These are phyloP conservation scores for Lecanosticta acicola DNA, from an alignment of 2,329 filamentous ascomycete species.

Conservation along the genomic window DNA sequence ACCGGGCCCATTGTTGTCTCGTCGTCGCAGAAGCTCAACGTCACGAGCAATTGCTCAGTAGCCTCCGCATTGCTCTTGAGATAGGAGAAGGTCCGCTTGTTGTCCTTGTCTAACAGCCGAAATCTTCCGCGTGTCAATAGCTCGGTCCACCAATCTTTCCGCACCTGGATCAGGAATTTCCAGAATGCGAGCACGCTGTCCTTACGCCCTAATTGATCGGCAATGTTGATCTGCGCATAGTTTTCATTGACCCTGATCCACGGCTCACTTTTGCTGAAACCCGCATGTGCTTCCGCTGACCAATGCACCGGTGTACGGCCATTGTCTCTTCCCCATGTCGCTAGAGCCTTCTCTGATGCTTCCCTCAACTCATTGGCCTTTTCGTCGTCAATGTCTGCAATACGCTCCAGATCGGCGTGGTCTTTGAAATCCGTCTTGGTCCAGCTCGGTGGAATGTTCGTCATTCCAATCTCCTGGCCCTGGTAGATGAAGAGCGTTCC, in stretches of 20 bases:
- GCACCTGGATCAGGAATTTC: background rate
- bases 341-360: constrained; percentile 30
- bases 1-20: background rate
- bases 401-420: constrained; percentile 8
- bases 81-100: background rate
- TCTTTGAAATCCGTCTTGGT: constrained; percentile 23
- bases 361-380: constrained; percentile 12
- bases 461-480: constrained; percentile 61
- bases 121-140: background rate
- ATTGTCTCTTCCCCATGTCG: constrained; percentile 36
- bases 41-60: background rate
- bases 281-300: constrained; percentile 50
- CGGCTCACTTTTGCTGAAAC: constrained; percentile 47
- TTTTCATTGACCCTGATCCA: constrained; percentile 17
- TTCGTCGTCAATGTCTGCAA: constrained; percentile 13
- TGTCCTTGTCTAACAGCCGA: background rate
- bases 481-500: constrained; percentile 58
- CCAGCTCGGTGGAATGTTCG: constrained; percentile 33
- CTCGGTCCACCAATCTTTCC: constrained; percentile 1
- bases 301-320: constrained; percentile 64
- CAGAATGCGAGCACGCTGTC: background rate
- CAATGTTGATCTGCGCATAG: background rate
- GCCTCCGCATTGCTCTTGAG: background rate
- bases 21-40: background rate
- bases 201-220: background rate